Evolutionary conservation across 148 eudicot genomes (phyloP), one percentile per base, ranked within the genome.

Genomic region (Nepenthes gracilis): DNA sequence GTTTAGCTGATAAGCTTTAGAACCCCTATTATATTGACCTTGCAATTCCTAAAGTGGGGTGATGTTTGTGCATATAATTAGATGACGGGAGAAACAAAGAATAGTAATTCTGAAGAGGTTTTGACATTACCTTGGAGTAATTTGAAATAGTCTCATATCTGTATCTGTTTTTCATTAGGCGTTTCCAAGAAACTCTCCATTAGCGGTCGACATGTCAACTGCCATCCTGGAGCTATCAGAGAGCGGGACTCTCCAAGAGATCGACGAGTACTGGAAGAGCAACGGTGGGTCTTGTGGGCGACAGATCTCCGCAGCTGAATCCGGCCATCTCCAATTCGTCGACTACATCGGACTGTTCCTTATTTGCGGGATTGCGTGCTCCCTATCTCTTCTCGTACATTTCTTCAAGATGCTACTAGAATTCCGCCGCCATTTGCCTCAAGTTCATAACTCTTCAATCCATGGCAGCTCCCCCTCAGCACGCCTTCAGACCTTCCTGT

Each of bases 171-270:
- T 35, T 10, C 10, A 14, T 47, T 62, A 77, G 81, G 81, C 75
- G 6, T 77, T 77, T 61, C 63, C 69, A 58, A 77, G 74, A 57
- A 75, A 70, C 61, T 77, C 81, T 43, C 81, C 78, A 1, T 58
- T 77, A 43, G 78, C 77, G 2, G 57, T 67, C 4, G 77, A 77
- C 77, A 62, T 77, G 72, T 77, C 81, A 8, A 73, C 75, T 6
- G 78, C 78, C 13, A 33, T 77, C 48, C 72, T 77, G 36, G 12
- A 63, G 50, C 64, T 77, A 43, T 73, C 78, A 2, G 81, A 77
- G 67, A 61, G 62, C 10, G 72, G 75, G 4, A 55, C 58, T 33
- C 66, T 78, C 3, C 76, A 71, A 43, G 67, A 71, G 35, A 74
- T 78, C 37, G 71, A 64, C 2, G 66, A 62, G 14, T 12, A 43